Evolutionary conservation across 192 early-diverging fungal species (phyloP).

Genomic region (Entomortierella beljakovae): DNA sequence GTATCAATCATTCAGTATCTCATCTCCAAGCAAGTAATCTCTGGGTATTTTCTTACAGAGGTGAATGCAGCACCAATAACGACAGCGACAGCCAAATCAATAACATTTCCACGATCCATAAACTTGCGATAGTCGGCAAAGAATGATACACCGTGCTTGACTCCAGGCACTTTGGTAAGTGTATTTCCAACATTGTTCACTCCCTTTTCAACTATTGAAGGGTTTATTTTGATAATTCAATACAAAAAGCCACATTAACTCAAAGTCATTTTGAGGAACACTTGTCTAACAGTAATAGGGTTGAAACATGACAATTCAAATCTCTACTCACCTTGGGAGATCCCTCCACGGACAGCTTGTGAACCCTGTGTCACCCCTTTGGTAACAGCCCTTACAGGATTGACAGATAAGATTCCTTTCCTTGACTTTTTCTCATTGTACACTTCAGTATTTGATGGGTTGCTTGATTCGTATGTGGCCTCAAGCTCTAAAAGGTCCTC

Average conservation of each 20-base stretch:
- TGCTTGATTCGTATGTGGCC: not conserved
- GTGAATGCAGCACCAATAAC: constrained; percentile 67
- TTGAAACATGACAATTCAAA: not conserved
- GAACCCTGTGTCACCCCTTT: constrained; percentile 31
- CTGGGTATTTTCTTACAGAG: constrained; percentile 43
- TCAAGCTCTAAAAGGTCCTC: not conserved
- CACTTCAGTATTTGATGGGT: not conserved
- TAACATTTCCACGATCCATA: constrained; percentile 66
- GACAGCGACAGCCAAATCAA: constrained; percentile 75
- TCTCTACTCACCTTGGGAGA: constrained; percentile 34
- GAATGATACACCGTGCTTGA: constrained; percentile 61
- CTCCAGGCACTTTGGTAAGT: constrained; percentile 44
- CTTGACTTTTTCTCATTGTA: constrained; percentile 2
- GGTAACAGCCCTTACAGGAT: constrained; percentile 35
- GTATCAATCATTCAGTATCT: too few species aligned
- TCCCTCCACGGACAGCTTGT: constrained; percentile 36
- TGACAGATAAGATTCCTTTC: constrained; percentile 8
- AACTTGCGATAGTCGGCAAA: constrained; percentile 68
- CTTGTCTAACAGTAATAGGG: not conserved
- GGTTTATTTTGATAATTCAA: not conserved
- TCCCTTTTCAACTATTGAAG: constrained; percentile 40
- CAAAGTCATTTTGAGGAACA: not conserved
- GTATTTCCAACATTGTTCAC: constrained; percentile 35
- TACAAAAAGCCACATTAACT: not conserved
- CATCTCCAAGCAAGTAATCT: too few species aligned